These are phyloP conservation scores for Cryptococcus neoformans DNA, from an alignment of 1,284 basidiomycete species.

Conservation along the genomic window DNA sequence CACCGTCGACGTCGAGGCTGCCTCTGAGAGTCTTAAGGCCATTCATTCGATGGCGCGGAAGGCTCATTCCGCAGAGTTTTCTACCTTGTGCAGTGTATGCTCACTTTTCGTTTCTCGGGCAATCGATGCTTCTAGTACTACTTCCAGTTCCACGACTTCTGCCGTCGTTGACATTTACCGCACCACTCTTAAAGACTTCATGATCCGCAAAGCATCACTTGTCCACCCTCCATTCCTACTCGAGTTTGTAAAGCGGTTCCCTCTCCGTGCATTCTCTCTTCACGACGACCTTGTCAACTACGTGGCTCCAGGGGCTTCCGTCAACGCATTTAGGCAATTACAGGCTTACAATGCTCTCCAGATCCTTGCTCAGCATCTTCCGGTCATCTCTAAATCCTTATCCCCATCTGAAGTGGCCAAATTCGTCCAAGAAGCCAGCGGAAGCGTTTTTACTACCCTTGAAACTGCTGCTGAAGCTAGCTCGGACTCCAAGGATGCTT, in stretches of 20 bases:
- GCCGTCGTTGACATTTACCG: slow-evolving; percentile 60
- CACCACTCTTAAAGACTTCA: slow-evolving; percentile 70
- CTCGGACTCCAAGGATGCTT: slow-evolving; percentile 21
- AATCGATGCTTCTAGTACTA: slow-evolving; percentile 44
- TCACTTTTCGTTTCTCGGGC: slow-evolving; percentile 69
- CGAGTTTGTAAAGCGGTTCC: slow-evolving; percentile 71
- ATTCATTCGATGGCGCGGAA: slow-evolving; percentile 74
- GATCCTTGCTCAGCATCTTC: slow-evolving; percentile 61
- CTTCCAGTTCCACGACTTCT: slow-evolving; percentile 11
- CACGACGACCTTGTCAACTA: slow-evolving; percentile 59
- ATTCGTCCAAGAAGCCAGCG: slow-evolving; percentile 57
- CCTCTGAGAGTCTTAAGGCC: slow-evolving; percentile 58
- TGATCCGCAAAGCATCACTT: slow-evolving; percentile 73
- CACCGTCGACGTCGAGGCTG: slow-evolving; percentile 54
- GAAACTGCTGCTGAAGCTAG: slow-evolving; percentile 50
- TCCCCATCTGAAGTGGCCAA: slow-evolving; percentile 49
- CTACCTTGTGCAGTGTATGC: slow-evolving; percentile 64
- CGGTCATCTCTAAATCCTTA: slow-evolving; percentile 53
- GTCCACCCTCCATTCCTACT: slow-evolving; percentile 73
- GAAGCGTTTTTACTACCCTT: slow-evolving; percentile 57
- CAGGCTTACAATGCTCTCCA: slow-evolving; percentile 75
- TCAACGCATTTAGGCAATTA: slow-evolving; percentile 70
- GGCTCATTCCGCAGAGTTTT: slow-evolving; percentile 60
- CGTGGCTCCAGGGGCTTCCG: slow-evolving; percentile 54
- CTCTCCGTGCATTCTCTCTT: slow-evolving; percentile 65